Conservation (phyloP, 1,284 basidiomycete genomes). For the Ganoderma boninense region DNA sequence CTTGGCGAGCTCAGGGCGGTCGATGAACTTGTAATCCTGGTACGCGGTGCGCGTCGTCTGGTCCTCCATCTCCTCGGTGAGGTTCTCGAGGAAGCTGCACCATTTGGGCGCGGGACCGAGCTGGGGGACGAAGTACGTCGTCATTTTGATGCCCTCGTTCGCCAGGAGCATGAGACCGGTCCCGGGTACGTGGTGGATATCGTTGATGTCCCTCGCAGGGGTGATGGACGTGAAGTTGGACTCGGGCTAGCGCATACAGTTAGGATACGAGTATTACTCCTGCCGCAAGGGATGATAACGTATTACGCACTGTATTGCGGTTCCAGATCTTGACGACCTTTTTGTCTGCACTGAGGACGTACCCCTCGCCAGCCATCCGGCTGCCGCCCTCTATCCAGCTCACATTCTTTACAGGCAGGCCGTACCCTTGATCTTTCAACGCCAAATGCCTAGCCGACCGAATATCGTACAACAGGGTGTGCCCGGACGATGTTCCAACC, state of each 20-base stretch:
- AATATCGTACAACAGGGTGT: slow-evolving; percentile 95
- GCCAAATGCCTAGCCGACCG: slow-evolving; percentile 87
- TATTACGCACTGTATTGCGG: slow-evolving; percentile 67
- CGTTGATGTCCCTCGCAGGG: slow-evolving; percentile 87
- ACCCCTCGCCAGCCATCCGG: slow-evolving; percentile 85
- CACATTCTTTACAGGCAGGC: slow-evolving; percentile 88
- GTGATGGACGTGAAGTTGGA: slow-evolving; percentile 94
- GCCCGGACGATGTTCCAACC: slow-evolving; percentile 93
- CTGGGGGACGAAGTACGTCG: slow-evolving; percentile 93
- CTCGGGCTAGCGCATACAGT: slow-evolving; percentile 62
- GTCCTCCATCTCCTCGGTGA: slow-evolving; percentile 98
- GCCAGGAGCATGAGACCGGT: slow-evolving; percentile 89
- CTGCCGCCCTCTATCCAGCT: slow-evolving; percentile 91
- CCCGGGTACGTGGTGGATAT: slow-evolving; percentile 87
- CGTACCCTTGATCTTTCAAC: slow-evolving; percentile 97
- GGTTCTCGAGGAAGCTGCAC: slow-evolving; percentile 97
- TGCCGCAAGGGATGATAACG: no score
- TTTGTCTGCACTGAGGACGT: slow-evolving; percentile 90
- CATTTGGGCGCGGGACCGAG: slow-evolving; percentile 96
- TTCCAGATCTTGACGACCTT: slow-evolving; percentile 98
- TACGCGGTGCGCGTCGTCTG: slow-evolving; percentile 83
- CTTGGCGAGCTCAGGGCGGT: slow-evolving; percentile 87
- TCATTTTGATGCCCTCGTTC: slow-evolving; percentile 94
- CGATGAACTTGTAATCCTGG: slow-evolving; percentile 98
- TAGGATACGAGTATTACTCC: neutral